Percentiles rank a stretch among this genome's conserved stretches.
These are phyloP conservation scores for Talaromyces sp. DNA, from an alignment of 2,329 filamentous ascomycete genomes.

Conservation along the genomic window DNA sequence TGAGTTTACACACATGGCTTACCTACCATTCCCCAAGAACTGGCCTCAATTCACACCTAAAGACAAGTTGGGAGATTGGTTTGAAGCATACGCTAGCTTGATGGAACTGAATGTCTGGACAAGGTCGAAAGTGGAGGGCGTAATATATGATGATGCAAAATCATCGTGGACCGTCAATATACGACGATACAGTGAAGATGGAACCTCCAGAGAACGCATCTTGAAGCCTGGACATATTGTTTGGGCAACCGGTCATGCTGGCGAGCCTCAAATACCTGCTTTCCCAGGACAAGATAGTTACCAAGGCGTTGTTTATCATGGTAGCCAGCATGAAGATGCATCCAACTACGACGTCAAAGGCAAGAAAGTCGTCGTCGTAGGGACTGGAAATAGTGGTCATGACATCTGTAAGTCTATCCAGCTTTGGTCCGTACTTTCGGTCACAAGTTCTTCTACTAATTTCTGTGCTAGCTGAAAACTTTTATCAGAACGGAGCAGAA, in stretches of 20 bases:
- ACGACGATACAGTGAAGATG: conserved; percentile 29
- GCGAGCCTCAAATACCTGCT: conserved; percentile 40
- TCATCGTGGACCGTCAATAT: conserved; percentile 36
- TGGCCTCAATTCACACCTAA: conserved; percentile 45
- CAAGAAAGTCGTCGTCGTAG: conserved; percentile 49
- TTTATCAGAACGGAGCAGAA: conserved; percentile 46
- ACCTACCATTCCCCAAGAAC: conserved; percentile 40
- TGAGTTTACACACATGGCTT: conserved; percentile 38
- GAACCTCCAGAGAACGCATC: conserved; percentile 21
- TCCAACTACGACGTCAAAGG: conserved; percentile 33
- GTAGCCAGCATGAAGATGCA: conserved; percentile 43
- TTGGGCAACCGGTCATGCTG: conserved; percentile 47
- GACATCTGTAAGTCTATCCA: conserved; percentile 44
- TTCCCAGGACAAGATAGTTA: conserved; percentile 43
- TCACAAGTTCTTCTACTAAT: background rate
- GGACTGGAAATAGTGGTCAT: conserved; percentile 49
- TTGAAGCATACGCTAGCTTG: conserved; percentile 46
- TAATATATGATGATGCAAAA: conserved; percentile 24
- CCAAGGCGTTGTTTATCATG: conserved; percentile 45
- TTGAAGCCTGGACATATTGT: conserved; percentile 44
- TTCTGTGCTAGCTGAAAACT: conserved; percentile 30
- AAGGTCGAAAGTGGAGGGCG: conserved; percentile 9
- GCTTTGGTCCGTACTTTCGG: background rate
- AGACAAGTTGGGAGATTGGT: conserved; percentile 49
- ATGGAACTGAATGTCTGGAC: conserved; percentile 51